Percentiles rank a stretch among this genome's conserved stretches.
phyloP scores from a whole-genome alignment of 2,329 filamentous ascomycete species.

The Aspergillus bombycis region DNA sequence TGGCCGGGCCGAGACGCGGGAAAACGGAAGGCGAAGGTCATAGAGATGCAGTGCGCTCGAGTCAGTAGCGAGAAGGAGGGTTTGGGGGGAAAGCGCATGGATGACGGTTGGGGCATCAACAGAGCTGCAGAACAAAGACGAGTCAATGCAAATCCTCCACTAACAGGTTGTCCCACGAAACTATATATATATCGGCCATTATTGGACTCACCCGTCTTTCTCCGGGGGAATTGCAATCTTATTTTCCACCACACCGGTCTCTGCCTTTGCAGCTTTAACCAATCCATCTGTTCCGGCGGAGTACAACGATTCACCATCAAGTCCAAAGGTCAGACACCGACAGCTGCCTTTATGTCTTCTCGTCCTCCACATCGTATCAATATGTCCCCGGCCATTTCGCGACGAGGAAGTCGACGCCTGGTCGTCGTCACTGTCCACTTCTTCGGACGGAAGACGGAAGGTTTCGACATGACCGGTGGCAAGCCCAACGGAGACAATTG shows the following conservation, averaged over 20 bases:
- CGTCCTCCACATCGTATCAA: constrained; percentile 85
- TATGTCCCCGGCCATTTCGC: constrained; percentile 69
- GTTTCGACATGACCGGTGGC: constrained; percentile 84
- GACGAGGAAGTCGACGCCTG: constrained; percentile 43
- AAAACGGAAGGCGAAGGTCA: constrained; percentile 70
- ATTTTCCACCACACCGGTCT: constrained; percentile 69
- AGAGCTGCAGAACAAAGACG: constrained; percentile 28
- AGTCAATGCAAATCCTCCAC: background rate
- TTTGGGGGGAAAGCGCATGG: constrained; percentile 83
- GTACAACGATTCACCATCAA: constrained; percentile 72
- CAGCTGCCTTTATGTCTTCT: constrained; percentile 93
- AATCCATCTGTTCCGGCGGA: constrained; percentile 65
- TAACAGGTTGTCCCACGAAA: background rate
- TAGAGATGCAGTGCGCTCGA: constrained; percentile 86
- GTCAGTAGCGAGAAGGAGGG: constrained; percentile 85
- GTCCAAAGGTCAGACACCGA: constrained; percentile 74
- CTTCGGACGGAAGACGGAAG: constrained; percentile 70
- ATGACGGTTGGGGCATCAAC: constrained; percentile 79
- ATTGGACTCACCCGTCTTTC: constrained; percentile 43
- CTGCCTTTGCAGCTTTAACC: constrained; percentile 62
- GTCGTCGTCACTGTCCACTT: constrained; percentile 55
- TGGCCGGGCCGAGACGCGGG: constrained; percentile 63
- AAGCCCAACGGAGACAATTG: constrained; percentile 83
- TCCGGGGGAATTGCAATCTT: constrained; percentile 75
- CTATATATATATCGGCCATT: background rate